phyloP scores from a whole-genome alignment of 2,329 filamentous ascomycete species.

The Calonectria leucothoes region DNA sequence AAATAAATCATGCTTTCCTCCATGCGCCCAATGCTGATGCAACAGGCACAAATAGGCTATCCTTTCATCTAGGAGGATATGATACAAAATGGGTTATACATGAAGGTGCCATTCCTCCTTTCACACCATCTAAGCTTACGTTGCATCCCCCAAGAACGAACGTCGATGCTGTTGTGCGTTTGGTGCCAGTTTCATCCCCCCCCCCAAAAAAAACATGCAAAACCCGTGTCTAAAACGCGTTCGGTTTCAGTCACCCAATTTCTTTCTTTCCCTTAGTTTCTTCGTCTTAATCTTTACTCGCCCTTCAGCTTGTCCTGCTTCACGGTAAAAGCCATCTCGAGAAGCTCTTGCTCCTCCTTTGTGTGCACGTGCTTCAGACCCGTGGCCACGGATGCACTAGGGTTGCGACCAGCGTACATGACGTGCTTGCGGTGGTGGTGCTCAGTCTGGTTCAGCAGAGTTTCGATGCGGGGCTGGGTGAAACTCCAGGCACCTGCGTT shows the following conservation, averaged over 20 bases:
- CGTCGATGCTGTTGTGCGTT: constrained; percentile 24
- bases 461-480: constrained; percentile 97
- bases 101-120: constrained; percentile 38
- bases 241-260: neutral
- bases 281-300: constrained; percentile 57
- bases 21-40: constrained; percentile 39
- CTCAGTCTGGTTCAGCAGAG: constrained; percentile 90
- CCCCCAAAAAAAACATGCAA: constrained; percentile 5
- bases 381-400: constrained; percentile 93
- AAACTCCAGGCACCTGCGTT: constrained; percentile 98
- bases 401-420: constrained; percentile 95
- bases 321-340: constrained; percentile 73
- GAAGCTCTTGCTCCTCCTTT: constrained; percentile 92
- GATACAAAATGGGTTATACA: constrained; percentile 48
- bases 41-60: constrained; percentile 36
- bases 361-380: constrained; percentile 88
- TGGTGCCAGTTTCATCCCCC: constrained; percentile 26
- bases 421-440: constrained; percentile 95
- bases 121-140: constrained; percentile 34
- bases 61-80: constrained; percentile 46
- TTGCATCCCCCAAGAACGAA: constrained; percentile 38
- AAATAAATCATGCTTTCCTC: constrained; percentile 38
- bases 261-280: neutral
- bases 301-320: constrained; percentile 78
- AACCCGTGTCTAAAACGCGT: constrained; percentile 22